Conservation (phyloP, 805 yeast species). For the Kodamaea restingae region DNA sequence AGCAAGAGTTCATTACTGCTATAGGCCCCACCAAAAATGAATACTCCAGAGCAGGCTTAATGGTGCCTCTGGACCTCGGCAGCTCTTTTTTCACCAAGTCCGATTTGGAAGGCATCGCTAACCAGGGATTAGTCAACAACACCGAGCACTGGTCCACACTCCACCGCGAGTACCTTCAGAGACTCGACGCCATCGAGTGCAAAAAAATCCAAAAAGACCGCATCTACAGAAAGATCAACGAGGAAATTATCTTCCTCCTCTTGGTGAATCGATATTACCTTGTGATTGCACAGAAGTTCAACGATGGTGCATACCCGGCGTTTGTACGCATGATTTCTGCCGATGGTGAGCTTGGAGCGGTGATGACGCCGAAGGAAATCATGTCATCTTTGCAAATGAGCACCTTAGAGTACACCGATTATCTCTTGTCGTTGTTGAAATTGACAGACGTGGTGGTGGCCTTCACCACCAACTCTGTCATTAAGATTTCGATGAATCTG, state of each 20-base stretch:
- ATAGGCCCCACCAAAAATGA: slow-evolving; percentile 13
- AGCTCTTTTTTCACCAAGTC: slow-evolving; percentile 1
- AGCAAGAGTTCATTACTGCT: slow-evolving; percentile 12
- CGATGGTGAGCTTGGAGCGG: slow-evolving; percentile 13
- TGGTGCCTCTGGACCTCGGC: slow-evolving; percentile 12
- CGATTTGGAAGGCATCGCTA: not conserved
- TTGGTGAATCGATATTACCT: slow-evolving; percentile 17
- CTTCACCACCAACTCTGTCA: slow-evolving; percentile 22
- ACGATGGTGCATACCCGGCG: not conserved
- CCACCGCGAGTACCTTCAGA: slow-evolving; percentile 1
- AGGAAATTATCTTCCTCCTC: slow-evolving; percentile 19
- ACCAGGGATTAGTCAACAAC: slow-evolving; percentile 5
- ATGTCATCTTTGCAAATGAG: slow-evolving; percentile 9
- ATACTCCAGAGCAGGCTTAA: slow-evolving; percentile 9
- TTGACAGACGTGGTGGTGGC: slow-evolving; percentile 22
- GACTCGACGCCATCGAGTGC: slow-evolving; percentile 10
- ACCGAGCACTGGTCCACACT: not conserved
- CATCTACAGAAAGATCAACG: slow-evolving; percentile 15
- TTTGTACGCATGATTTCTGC: not conserved
- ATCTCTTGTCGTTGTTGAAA: slow-evolving; percentile 20
- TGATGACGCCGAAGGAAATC: slow-evolving; percentile 19
- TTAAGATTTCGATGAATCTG: slow-evolving; percentile 15
- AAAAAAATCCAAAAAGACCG: slow-evolving; percentile 18
- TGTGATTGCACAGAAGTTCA: slow-evolving; percentile 11
- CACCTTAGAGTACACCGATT: slow-evolving; percentile 18